phyloP scores from a whole-genome alignment of 2,329 filamentous ascomycete genomes.

The Beauveria sp. region DNA sequence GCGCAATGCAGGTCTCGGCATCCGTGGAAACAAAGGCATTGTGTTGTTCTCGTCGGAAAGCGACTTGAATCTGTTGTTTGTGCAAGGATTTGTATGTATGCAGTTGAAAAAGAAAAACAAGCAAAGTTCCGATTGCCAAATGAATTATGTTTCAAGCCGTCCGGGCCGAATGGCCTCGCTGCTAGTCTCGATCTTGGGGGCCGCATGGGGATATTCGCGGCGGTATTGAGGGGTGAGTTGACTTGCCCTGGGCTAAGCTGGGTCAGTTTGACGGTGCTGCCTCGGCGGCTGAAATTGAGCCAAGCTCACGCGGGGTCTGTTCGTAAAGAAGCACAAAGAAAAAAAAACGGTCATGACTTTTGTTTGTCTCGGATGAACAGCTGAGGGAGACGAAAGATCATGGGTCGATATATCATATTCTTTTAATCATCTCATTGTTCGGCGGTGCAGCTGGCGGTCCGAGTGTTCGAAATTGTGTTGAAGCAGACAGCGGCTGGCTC shows the following conservation, averaged over 20 bases:
- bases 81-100: background rate
- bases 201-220: constrained; percentile 9
- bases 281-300: background rate
- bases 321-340: background rate
- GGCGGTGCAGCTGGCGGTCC: background rate
- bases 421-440: background rate
- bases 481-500: background rate
- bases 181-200: constrained; percentile 4
- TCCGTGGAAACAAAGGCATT: background rate
- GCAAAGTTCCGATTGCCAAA: too few species aligned
- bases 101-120: too few species aligned
- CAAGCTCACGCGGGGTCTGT: background rate
- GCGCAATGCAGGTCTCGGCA: background rate
- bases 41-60: background rate
- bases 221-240: constrained; percentile 4
- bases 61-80: background rate
- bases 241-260: background rate
- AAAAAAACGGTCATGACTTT: background rate
- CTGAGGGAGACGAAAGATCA: background rate
- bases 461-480: too few species aligned
- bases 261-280: background rate
- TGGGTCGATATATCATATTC: background rate
- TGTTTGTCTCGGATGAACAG: background rate
- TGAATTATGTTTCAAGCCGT: background rate
- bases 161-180: constrained; percentile 1